Base-by-base conservation (phyloP, 1,284 basidiomycete genomes). In the Marasmius tenuissimus region DNA sequence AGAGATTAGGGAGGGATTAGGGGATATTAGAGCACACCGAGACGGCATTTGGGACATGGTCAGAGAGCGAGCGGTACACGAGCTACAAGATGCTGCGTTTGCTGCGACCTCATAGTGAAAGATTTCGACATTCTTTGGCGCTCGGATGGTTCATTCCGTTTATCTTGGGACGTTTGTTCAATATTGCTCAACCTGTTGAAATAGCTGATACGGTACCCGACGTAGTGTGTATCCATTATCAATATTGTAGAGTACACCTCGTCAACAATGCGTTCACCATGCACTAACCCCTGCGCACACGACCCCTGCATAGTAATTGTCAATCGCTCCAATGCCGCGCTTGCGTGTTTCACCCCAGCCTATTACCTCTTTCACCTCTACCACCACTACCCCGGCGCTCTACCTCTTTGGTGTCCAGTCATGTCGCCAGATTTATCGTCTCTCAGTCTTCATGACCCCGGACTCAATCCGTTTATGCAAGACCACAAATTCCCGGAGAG, bases 1-100 rank as follows among this genome's bases (percentile, higher is more conserved):
- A 67, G 91, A 93, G 71, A 91, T 93, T 59, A 75, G 92, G 57
- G 91, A 93, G 67, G 84, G 84, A 0, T 71, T 93, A 57, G 92
- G 92, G 3, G 86, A 89, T 66, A 81, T 87, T 49, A 77, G 85
- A 58, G 82, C 82, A 4, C 89, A 93, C 70, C 79, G 91, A 62
- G 81, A 88, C 70, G 78, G 81, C 6, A 80, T 93, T 20, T 93
- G 92, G 92, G 82, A 85, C 63, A 73, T 87, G 72, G 86, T 92
- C 57, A 83, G 92, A 60, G 83, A 86, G 71, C 81, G 84, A 62
- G 89, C 90, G 7, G 75, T 93, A 47, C 84, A 84, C 64, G 92
- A 93, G 72, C 74, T 93, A 70, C 86, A 89, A 67, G 86, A 86
- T 48, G 78, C 76, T 12, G 86, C 84, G 16, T 79, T 82, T 54